phyloP scores from a whole-genome alignment of 148 eudicot genomes.

The Fallopia convolvulus region DNA sequence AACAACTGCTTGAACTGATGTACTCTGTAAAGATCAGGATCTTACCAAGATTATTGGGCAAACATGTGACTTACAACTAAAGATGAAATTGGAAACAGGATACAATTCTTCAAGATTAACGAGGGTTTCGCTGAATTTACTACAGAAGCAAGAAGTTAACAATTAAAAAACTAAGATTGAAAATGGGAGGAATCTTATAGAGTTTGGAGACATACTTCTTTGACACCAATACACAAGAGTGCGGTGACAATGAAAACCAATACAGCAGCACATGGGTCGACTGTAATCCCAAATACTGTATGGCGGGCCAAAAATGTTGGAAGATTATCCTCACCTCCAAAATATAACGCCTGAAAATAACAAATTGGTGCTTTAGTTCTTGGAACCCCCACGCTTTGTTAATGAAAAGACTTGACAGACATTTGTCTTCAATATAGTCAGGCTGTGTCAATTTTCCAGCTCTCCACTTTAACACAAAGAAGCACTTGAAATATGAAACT shows the following conservation, averaged over 20 bases:
- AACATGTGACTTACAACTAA: background rate
- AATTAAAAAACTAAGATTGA: background rate
- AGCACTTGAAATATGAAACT: background rate
- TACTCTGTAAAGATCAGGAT: conserved; percentile 32
- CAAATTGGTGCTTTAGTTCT: background rate
- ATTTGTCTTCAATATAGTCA: background rate
- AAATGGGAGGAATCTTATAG: background rate
- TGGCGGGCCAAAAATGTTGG: conserved; percentile 47
- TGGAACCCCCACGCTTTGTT: background rate
- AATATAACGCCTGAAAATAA: conserved; percentile 38
- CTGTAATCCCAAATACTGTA: conserved; percentile 29
- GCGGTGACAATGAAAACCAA: conserved; percentile 36
- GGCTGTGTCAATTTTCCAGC: background rate
- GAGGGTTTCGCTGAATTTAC: background rate
- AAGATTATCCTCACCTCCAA: conserved; percentile 48
- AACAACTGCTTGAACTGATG: conserved; percentile 43
- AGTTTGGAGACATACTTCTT: conserved; percentile 35
- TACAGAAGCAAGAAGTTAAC: background rate
- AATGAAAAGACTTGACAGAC: background rate
- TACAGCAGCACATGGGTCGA: conserved; percentile 56
- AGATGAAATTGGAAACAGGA: background rate
- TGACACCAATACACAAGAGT: conserved; percentile 52
- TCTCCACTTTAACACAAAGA: background rate
- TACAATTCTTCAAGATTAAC: background rate
- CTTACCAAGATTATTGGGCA: background rate